Evolutionary conservation across 495 filamentous ascomycete genomes (phyloP), one percentile per base, ranked within the genome.

Genomic region (Daldinia vernicosa): DNA sequence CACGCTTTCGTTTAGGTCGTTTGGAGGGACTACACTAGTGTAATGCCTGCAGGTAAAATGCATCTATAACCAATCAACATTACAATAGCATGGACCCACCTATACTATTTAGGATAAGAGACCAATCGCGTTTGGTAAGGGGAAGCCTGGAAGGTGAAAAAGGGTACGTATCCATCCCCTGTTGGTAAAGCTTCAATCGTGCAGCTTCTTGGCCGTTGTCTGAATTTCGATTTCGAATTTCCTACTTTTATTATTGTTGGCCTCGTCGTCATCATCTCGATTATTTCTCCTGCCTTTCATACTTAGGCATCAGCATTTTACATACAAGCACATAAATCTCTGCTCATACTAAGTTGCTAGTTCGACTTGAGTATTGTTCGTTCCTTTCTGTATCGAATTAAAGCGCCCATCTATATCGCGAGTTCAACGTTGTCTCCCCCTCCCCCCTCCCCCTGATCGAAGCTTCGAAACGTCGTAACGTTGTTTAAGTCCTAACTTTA

Each of bases 171-270:
- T 30, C 45, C 26, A 2, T 27, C 50, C 3, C 17, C 14, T 60
- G 3, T 22, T 17, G 51, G 39, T 27, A 58, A 26, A 55, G 47
- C 64, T 55, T 43, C 33, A 14, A 54, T 47, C 60, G n/a, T n/a
- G n/a, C 19, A 28, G 26, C 27, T 52, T 63, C 63, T 72, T 72
- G 69, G 69, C 69, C 40, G 24, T 35, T 66, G 63, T 71, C 63
- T 66, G 63, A 67, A 71, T 62, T 72, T 72, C 58, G 14, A 71
- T 62, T 72, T 72, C 58, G 14, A 53, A 53, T 6, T 53, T 53
- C 24, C 24, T 30, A 53, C 24, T 15, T 22, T n/a, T n/a, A n/a
- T n/a, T 19, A 51, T 24, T 30, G 15, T 32, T 45, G 37, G 35
- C 69, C 52, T 69, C 57, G 57, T 69, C 61, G 66, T 69, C 37